These are phyloP conservation scores for Termitomyces sp. DNA, from an alignment of 768 basidiomycete species.

Conservation along the genomic window DNA sequence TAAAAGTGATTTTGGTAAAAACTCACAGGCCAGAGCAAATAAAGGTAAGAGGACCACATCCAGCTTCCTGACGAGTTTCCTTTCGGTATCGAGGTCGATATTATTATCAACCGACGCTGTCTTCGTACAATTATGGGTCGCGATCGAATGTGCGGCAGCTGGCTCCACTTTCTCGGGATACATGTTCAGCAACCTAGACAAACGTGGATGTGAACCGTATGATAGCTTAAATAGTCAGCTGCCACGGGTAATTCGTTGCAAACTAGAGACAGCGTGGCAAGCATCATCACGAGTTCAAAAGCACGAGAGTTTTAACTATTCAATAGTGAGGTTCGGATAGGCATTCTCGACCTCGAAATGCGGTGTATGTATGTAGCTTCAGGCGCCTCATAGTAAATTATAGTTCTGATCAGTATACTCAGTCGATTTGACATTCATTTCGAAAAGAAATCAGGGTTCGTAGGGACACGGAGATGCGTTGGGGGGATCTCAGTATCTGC, in stretches of 20 bases:
- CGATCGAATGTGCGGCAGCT: neutral
- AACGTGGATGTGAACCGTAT: neutral
- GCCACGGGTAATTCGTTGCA: neutral
- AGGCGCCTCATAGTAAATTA: neutral
- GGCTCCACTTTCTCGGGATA: neutral
- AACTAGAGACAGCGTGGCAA: neutral
- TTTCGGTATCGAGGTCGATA: slow-evolving; percentile 27
- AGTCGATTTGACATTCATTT: neutral
- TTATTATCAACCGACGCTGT: neutral
- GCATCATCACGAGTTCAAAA: neutral
- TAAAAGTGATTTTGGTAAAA: too few species aligned
- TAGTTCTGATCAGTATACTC: neutral
- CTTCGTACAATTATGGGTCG: neutral
- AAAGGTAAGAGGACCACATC: slow-evolving; percentile 30
- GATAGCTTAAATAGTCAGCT: neutral
- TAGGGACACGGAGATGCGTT: neutral
- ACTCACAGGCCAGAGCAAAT: slow-evolving; percentile 21
- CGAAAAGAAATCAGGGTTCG: neutral
- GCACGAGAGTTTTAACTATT: neutral
- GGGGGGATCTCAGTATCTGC: too few species aligned
- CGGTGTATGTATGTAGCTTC: too few species aligned
- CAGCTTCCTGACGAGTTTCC: slow-evolving; percentile 31
- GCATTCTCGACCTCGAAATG: too few species aligned
- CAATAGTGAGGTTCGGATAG: neutral
- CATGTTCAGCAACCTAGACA: neutral